These are phyloP conservation scores for Trametes pubescens DNA, from an alignment of 1,284 basidiomycete genomes.

Conservation along the genomic window DNA sequence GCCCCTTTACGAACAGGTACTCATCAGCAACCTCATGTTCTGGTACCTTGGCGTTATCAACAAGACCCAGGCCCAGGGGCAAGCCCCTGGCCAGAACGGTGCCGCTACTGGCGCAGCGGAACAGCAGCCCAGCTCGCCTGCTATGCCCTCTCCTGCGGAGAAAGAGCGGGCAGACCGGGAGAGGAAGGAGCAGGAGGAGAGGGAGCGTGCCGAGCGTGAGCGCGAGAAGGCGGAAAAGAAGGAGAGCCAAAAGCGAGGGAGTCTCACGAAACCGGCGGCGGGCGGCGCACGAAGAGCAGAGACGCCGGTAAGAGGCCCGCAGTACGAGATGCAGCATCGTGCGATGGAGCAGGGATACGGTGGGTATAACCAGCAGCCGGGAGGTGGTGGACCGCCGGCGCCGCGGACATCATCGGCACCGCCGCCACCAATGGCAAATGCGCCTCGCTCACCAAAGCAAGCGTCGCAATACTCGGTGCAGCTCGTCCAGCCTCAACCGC, in stretches of 20 bases:
- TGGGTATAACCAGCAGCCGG: conserved; percentile 28
- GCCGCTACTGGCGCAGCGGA: conserved; percentile 6
- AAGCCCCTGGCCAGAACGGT: conserved; percentile 30
- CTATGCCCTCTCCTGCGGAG: conserved; percentile 41
- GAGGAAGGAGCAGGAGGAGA: conserved; percentile 54
- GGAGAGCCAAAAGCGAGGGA: conserved; percentile 53
- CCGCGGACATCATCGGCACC: conserved; percentile 39
- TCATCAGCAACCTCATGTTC: conserved; percentile 99
- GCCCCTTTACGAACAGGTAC: conserved; percentile 96
- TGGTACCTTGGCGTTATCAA: conserved; percentile 99
- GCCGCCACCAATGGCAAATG: conserved; percentile 25
- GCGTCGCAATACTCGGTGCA: conserved; percentile 38
- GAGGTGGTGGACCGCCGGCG: conserved; percentile 24
- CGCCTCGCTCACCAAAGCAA: conserved; percentile 28
- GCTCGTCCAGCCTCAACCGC: conserved; percentile 46
- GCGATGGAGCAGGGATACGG: conserved; percentile 89
- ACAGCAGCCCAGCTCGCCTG: background rate
- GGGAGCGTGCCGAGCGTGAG: conserved; percentile 54
- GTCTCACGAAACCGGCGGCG: conserved; percentile 58
- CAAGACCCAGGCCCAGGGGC: conserved; percentile 64
- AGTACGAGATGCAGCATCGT: conserved; percentile 93
- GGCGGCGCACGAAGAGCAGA: conserved; percentile 81
- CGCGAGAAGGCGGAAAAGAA: conserved; percentile 55
- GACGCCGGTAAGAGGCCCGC: conserved; percentile 86
- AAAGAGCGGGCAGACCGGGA: conserved; percentile 55